phyloP scores from a whole-genome alignment of 2,329 filamentous ascomycete species.

The Mollisia scopiformis region DNA sequence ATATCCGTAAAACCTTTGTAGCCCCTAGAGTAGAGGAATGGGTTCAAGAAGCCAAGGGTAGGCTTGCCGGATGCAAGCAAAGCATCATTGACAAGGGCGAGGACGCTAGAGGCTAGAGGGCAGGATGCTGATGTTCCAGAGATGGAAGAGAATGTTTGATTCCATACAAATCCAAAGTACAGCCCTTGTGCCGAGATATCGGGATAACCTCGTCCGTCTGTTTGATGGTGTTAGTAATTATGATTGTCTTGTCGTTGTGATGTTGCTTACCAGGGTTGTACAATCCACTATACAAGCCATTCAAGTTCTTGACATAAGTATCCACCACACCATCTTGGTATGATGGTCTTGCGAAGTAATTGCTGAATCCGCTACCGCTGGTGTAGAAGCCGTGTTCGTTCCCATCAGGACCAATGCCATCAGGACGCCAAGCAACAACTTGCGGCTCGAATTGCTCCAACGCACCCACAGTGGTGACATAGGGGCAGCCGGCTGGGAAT shows the following conservation, averaged over 20 bases:
- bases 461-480: constrained; percentile 29
- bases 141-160: constrained; percentile 41
- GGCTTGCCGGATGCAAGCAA: constrained; percentile 52
- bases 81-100: constrained; percentile 65
- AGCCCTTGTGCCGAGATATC: constrained; percentile 60
- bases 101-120: constrained; percentile 58
- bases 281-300: constrained; percentile 46
- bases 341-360: constrained; percentile 47
- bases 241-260: no score
- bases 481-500: constrained; percentile 54
- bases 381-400: constrained; percentile 37
- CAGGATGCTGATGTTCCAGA: constrained; percentile 57
- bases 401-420: constrained; percentile 39
- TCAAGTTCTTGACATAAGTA: constrained; percentile 45
- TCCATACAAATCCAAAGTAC: constrained; percentile 50
- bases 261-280: constrained; percentile 41
- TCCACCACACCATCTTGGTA: constrained; percentile 50
- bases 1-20: constrained; percentile 43
- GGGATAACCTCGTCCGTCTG: constrained; percentile 49
- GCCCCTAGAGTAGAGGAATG: constrained; percentile 43
- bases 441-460: constrained; percentile 25
- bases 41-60: constrained; percentile 46
- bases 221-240: not conserved
- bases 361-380: constrained; percentile 55
- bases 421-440: constrained; percentile 36